These are phyloP conservation scores for Gaertneriomyces sp. DNA, from an alignment of 192 early-diverging fungal genomes.

Conservation along the genomic window DNA sequence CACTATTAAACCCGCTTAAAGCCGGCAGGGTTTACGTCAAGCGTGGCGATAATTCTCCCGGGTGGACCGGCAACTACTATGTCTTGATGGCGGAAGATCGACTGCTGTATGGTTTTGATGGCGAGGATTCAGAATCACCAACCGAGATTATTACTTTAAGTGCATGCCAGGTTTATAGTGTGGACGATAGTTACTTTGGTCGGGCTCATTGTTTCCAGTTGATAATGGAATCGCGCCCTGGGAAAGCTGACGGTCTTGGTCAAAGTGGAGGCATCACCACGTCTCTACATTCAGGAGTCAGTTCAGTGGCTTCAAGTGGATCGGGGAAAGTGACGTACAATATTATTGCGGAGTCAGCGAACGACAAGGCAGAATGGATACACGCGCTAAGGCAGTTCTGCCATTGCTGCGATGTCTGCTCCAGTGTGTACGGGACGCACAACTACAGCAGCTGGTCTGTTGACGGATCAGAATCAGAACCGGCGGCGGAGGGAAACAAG, in stretches of 20 bases:
- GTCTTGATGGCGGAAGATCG: slow-evolving; percentile 36
- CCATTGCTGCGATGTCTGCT: slow-evolving; percentile 29
- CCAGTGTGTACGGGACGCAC: background rate
- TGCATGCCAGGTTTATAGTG: slow-evolving; percentile 17
- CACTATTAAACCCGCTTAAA: slow-evolving; percentile 19
- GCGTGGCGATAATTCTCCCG: slow-evolving; percentile 31
- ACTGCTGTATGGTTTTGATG: slow-evolving; percentile 39
- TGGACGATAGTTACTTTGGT: slow-evolving; percentile 45
- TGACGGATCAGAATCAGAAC: background rate
- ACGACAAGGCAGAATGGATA: slow-evolving; percentile 40
- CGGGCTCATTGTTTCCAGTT: slow-evolving; percentile 43
- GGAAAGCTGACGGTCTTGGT: background rate
- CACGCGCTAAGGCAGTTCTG: slow-evolving; percentile 19
- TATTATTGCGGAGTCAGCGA: slow-evolving; percentile 33
- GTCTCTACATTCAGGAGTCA: background rate
- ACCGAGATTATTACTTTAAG: slow-evolving; percentile 31
- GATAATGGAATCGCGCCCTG: slow-evolving; percentile 6
- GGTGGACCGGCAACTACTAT: slow-evolving; percentile 35
- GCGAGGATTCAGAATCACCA: slow-evolving; percentile 30
- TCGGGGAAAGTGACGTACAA: slow-evolving; percentile 29
- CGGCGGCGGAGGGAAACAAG: background rate
- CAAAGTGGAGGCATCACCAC: background rate
- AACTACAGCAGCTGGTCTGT: background rate
- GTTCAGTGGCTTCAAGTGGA: background rate
- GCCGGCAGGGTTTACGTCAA: slow-evolving; percentile 36